Evolutionary conservation across 257 asterid species (phyloP).

Genomic region (Fraxinus anomala): DNA sequence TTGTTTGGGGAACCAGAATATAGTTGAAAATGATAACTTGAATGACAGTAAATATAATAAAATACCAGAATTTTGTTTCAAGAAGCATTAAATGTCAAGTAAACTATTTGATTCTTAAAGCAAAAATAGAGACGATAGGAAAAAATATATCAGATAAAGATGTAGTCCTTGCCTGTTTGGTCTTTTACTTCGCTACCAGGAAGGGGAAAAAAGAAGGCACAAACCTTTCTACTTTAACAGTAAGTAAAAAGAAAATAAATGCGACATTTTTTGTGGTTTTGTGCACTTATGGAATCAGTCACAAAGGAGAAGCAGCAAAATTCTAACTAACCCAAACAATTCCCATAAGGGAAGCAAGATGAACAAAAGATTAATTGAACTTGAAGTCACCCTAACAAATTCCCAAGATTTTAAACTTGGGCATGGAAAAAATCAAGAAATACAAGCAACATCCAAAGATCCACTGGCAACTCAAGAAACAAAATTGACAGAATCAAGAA

Average conservation of each 20-base stretch:
- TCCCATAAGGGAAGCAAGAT: background rate
- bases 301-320: background rate
- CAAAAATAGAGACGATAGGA: too few species aligned
- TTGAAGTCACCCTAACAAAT: background rate
- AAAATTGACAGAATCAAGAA: conserved; percentile 23
- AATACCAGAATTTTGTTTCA: background rate
- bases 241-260: background rate
- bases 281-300: background rate
- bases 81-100: background rate
- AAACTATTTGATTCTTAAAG: background rate
- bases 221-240: background rate
- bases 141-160: too few species aligned
- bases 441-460: conserved; percentile 4
- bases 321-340: background rate
- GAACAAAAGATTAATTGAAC: background rate
- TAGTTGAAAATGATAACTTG: background rate
- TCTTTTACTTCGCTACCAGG: background rate
- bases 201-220: background rate
- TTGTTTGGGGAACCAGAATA: background rate
- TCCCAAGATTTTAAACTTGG: conserved; percentile 20
- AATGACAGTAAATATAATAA: background rate
- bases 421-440: conserved; percentile 8
- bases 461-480: background rate
- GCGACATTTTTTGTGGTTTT: background rate
- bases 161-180: background rate